Conservation (phyloP, 1,284 basidiomycete species). For the Veloboletus limbatus region DNA sequence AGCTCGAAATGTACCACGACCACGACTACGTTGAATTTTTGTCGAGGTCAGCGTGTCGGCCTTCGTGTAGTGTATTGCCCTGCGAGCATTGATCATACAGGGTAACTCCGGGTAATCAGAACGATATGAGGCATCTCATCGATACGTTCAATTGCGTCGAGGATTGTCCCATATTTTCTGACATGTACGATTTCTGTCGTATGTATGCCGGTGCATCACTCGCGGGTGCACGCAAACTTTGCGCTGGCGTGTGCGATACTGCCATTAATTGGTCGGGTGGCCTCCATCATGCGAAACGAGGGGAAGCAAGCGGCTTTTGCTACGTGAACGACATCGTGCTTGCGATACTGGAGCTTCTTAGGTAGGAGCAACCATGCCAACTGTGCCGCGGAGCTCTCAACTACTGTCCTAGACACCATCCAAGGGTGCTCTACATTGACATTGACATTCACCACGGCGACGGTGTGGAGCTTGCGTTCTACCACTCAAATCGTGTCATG, state of each 20-base stretch:
- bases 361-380: slow-evolving; percentile 46
- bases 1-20: slow-evolving; percentile 91
- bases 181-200: slow-evolving; percentile 89
- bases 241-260: slow-evolving; percentile 87
- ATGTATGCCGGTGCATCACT: slow-evolving; percentile 92
- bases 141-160: slow-evolving; percentile 89
- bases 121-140: slow-evolving; percentile 69
- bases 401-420: slow-evolving; percentile 61
- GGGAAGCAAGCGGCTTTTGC: slow-evolving; percentile 95
- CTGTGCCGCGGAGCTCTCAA: background rate
- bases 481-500: slow-evolving; percentile 95
- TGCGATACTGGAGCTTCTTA: slow-evolving; percentile 86
- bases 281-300: slow-evolving; percentile 93
- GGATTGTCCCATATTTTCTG: slow-evolving; percentile 91
- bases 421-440: slow-evolving; percentile 93
- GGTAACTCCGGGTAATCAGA: slow-evolving; percentile 80
- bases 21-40: slow-evolving; percentile 95
- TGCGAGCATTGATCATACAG: slow-evolving; percentile 37
- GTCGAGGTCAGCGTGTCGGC: slow-evolving; percentile 56
- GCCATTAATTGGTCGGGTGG: slow-evolving; percentile 98
- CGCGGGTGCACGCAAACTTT: slow-evolving; percentile 85
- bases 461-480: slow-evolving; percentile 97
- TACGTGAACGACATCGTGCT: slow-evolving; percentile 96
- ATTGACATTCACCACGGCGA: slow-evolving; percentile 98
- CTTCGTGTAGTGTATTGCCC: background rate